Evolutionary conservation across 768 basidiomycete species (phyloP).

Genomic region (Naganishia antarctica): DNA sequence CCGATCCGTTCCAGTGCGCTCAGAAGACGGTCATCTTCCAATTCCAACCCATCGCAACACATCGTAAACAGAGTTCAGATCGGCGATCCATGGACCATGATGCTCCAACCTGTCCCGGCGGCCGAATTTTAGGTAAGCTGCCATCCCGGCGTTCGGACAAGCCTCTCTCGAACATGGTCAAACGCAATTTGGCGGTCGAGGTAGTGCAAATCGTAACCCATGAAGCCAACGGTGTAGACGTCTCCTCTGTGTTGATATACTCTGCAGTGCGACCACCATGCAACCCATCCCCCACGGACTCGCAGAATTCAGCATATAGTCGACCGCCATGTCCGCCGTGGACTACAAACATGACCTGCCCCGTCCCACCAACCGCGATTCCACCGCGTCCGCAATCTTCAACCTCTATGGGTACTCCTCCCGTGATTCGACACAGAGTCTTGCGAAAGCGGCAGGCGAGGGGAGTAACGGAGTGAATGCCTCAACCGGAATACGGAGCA

Average conservation of each 20-base stretch:
- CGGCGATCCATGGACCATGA: not conserved
- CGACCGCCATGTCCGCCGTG: not conserved
- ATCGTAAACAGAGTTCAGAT: conserved; percentile 5
- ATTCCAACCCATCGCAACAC: no score
- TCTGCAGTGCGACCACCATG: not conserved
- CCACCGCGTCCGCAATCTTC: conserved; percentile 18
- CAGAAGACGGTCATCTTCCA: no score
- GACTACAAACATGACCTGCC: not conserved
- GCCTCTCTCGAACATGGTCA: no score
- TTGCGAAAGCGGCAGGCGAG: not conserved
- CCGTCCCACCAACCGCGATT: conserved; percentile 9
- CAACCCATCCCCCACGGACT: not conserved
- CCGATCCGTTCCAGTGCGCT: no score
- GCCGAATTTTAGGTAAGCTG: no score
- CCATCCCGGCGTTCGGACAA: no score
- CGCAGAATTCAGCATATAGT: no score
- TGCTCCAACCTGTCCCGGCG: no score
- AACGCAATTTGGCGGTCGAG: no score
- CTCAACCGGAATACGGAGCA: not conserved
- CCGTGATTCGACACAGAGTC: not conserved
- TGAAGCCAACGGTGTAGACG: no score
- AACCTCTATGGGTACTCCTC: conserved; percentile 10
- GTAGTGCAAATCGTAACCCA: no score
- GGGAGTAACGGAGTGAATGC: not conserved
- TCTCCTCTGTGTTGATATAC: no score